These are phyloP conservation scores for Eucalyptus erythrocorys DNA, from an alignment of 345 rosid species.

Conservation along the genomic window DNA sequence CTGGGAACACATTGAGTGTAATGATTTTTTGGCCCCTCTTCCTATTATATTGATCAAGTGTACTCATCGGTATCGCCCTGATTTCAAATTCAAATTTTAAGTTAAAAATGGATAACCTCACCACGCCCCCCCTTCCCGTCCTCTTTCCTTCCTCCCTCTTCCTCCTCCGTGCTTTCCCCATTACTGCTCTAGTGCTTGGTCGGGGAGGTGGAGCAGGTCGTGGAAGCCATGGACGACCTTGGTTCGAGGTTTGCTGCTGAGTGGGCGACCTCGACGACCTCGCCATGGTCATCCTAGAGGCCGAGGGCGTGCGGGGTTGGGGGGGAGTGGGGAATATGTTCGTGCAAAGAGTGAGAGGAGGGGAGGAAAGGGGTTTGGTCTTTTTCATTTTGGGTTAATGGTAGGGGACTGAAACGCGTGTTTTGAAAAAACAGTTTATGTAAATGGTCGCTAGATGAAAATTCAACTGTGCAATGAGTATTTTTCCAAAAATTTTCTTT, in stretches of 20 bases:
- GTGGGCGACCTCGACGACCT: not conserved
- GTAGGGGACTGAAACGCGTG: not conserved
- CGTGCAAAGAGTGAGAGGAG: not conserved
- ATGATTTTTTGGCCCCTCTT: not conserved
- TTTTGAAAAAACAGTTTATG: not conserved
- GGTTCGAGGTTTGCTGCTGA: not conserved
- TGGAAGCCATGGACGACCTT: not conserved
- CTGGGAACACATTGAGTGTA: accelerated
- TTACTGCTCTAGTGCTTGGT: not conserved
- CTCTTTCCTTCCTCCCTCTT: not conserved
- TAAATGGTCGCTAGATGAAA: not conserved
- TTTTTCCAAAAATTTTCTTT: not conserved
- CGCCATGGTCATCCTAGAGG: not conserved
- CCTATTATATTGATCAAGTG: not conserved
- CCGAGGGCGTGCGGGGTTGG: not conserved
- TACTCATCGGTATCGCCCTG: accelerated
- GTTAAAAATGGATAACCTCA: not conserved
- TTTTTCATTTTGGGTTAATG: not conserved
- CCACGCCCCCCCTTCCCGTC: accelerated
- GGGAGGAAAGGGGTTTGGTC: not conserved
- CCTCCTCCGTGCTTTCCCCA: not conserved
- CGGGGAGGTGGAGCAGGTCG: not conserved
- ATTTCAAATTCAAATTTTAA: not conserved
- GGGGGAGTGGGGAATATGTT: not conserved
- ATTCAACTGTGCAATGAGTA: not conserved